Percentiles rank a stretch among this genome's conserved stretches.
phyloP scores from a whole-genome alignment of 1,139 yeast species.

The Yamadazyma mexicana region DNA sequence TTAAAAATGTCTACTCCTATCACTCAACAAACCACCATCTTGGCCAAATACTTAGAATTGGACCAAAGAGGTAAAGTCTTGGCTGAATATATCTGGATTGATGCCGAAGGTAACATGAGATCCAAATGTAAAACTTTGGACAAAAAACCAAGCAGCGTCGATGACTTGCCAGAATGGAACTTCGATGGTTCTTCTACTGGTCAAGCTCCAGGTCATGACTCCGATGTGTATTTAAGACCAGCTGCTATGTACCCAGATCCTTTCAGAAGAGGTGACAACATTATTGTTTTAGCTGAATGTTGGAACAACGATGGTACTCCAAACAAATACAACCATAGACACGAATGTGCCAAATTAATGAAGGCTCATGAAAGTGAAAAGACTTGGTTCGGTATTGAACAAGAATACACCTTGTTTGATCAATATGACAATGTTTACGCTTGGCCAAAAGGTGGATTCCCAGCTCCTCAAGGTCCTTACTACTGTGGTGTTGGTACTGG shows the following conservation, averaged over 20 bases:
- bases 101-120: slow-evolving; percentile 87
- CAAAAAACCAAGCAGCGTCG: slow-evolving; percentile 68
- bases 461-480: slow-evolving; percentile 99
- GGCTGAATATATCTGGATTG: slow-evolving; percentile 98
- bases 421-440: slow-evolving; percentile 89
- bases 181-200: slow-evolving; percentile 98
- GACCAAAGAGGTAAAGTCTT: slow-evolving; percentile 84
- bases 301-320: slow-evolving; percentile 99
- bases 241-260: slow-evolving; percentile 95
- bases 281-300: slow-evolving; percentile 92
- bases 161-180: slow-evolving; percentile 98
- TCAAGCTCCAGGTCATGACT: slow-evolving; percentile 98
- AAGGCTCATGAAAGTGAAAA: slow-evolving; percentile 83
- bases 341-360: slow-evolving; percentile 95
- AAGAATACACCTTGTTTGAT: slow-evolving; percentile 96
- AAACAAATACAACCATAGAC: slow-evolving; percentile 97
- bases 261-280: slow-evolving; percentile 96
- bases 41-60: slow-evolving; percentile 79
- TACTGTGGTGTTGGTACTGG: slow-evolving; percentile 99
- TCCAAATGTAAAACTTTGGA: slow-evolving; percentile 88
- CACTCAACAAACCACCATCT: slow-evolving; percentile 71
- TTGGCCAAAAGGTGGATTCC: slow-evolving; percentile 99
- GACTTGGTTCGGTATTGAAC: slow-evolving; percentile 98
- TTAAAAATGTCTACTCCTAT: slow-evolving; percentile 36
- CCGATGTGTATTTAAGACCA: slow-evolving; percentile 93